phyloP scores from a whole-genome alignment of 768 basidiomycete species.

The Lactarius hengduanensis region DNA sequence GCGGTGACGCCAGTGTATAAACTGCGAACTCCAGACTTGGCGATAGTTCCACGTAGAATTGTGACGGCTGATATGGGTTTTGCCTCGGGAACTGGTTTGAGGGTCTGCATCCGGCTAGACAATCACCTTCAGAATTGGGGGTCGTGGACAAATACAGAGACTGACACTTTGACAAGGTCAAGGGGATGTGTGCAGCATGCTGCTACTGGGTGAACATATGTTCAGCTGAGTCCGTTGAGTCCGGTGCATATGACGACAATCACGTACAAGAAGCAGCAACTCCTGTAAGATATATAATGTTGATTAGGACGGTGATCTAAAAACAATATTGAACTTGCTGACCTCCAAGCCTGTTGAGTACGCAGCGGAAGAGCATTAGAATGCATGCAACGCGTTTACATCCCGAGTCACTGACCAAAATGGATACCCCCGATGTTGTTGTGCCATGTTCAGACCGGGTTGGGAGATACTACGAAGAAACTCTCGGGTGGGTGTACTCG shows the following conservation, averaged over 20 bases:
- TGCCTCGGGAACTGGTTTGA: slow-evolving; percentile 44
- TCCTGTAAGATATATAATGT: slow-evolving; percentile 28
- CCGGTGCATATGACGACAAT: not conserved
- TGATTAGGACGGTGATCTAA: not conserved
- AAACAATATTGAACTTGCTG: slow-evolving; percentile 13
- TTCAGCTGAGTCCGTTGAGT: not conserved
- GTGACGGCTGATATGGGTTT: slow-evolving; percentile 62
- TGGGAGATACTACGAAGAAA: not conserved
- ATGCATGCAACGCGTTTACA: not conserved
- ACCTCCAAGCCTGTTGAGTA: slow-evolving; percentile 37
- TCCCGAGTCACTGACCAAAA: slow-evolving; percentile 27
- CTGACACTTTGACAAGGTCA: slow-evolving; percentile 81
- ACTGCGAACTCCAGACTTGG: slow-evolving; percentile 66
- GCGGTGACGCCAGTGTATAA: slow-evolving; percentile 82
- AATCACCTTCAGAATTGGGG: slow-evolving; percentile 1
- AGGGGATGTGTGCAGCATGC: slow-evolving; percentile 80
- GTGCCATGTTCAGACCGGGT: slow-evolving; percentile 1
- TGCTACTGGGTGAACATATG: slow-evolving; percentile 54
- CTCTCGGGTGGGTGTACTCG: not conserved
- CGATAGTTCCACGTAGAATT: slow-evolving; percentile 62
- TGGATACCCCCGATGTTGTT: slow-evolving; percentile 23
- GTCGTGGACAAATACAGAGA: slow-evolving; percentile 31
- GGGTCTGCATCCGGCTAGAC: slow-evolving; percentile 80
- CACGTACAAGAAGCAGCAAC: slow-evolving; percentile 39
- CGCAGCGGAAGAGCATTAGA: not conserved